phyloP scores from a whole-genome alignment of 768 basidiomycete genomes.

The Mycena crocata region DNA sequence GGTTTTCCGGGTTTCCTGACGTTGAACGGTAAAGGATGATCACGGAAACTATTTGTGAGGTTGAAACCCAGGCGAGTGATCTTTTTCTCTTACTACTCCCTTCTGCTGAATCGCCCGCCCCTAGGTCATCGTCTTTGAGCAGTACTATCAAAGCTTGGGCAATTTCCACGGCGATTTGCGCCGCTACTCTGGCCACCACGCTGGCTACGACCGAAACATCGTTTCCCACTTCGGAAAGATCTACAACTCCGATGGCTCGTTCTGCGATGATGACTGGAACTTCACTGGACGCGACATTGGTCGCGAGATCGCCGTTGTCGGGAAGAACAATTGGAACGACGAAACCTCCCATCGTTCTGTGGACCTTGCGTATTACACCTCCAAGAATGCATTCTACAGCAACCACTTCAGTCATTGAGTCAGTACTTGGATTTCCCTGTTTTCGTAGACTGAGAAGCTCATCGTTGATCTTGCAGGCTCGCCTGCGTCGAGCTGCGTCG shows the following conservation, averaged over 20 bases:
- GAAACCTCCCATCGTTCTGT: constrained; percentile 42
- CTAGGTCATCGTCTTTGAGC: constrained; percentile 53
- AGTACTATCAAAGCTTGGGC: constrained; percentile 54
- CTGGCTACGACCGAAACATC: constrained; percentile 54
- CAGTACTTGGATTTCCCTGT: no score
- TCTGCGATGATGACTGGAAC: constrained; percentile 52
- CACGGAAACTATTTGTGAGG: constrained; percentile 60
- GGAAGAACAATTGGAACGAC: constrained; percentile 56
- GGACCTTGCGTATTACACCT: constrained; percentile 47
- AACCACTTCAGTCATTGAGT: constrained; percentile 18
- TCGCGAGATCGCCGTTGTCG: constrained; percentile 48
- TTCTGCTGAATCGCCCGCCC: neutral
- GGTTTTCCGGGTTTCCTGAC: neutral
- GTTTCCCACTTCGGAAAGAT: constrained; percentile 47
- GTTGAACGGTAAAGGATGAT: constrained; percentile 54
- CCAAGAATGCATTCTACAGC: constrained; percentile 39
- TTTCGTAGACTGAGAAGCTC: no score
- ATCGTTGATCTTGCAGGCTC: no score
- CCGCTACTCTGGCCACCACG: constrained; percentile 51
- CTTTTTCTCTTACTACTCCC: constrained; percentile 5
- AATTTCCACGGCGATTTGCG: constrained; percentile 56
- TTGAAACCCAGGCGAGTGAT: constrained; percentile 53
- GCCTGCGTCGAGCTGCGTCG: no score
- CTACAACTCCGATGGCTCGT: constrained; percentile 49
- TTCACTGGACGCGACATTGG: constrained; percentile 56